Evolutionary conservation across 345 rosid species (phyloP).

Genomic region (Melaleuca quinquenervia): DNA sequence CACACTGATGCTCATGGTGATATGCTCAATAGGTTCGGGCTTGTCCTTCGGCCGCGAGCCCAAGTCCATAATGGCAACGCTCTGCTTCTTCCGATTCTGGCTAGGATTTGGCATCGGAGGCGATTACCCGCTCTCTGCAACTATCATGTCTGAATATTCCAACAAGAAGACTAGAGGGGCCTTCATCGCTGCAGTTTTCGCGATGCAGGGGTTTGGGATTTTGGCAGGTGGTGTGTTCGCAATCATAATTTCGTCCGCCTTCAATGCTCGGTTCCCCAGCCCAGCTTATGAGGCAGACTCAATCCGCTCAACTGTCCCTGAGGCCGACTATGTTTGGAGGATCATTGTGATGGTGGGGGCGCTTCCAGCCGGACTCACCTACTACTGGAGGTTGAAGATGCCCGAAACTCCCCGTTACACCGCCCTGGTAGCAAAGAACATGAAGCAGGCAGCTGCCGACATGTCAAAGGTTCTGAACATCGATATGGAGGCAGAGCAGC

Average conservation of each 20-base stretch:
- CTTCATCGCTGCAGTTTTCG: constrained; percentile 84
- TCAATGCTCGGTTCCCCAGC: constrained; percentile 32
- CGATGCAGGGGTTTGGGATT: constrained; percentile 91
- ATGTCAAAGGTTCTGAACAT: constrained; percentile 79
- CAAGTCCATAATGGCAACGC: constrained; percentile 15
- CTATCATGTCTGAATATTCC: constrained; percentile 77
- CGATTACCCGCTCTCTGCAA: constrained; percentile 27
- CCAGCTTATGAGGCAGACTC: constrained; percentile 39
- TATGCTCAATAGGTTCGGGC: constrained; percentile 18
- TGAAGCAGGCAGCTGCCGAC: constrained; percentile 58
- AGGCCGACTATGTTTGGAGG: constrained; percentile 80
- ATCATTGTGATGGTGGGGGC: constrained; percentile 78
- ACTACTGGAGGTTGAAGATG: constrained; percentile 80
- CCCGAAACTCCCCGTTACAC: constrained; percentile 91
- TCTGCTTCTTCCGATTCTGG: constrained; percentile 33
- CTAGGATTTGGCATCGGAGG: constrained; percentile 33
- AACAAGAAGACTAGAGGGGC: constrained; percentile 88
- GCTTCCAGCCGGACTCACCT: constrained; percentile 67
- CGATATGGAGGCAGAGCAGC: constrained; percentile 48
- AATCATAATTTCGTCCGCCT: constrained; percentile 37
- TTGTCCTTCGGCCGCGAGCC: constrained; percentile 14
- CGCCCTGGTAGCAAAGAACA: constrained; percentile 73
- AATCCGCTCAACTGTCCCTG: constrained; percentile 41
- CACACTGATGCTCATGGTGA: constrained; percentile 28
- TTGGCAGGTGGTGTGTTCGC: constrained; percentile 67